Base-by-base conservation (phyloP, 805 yeast species). In the Starmerella sirachaensis region DNA sequence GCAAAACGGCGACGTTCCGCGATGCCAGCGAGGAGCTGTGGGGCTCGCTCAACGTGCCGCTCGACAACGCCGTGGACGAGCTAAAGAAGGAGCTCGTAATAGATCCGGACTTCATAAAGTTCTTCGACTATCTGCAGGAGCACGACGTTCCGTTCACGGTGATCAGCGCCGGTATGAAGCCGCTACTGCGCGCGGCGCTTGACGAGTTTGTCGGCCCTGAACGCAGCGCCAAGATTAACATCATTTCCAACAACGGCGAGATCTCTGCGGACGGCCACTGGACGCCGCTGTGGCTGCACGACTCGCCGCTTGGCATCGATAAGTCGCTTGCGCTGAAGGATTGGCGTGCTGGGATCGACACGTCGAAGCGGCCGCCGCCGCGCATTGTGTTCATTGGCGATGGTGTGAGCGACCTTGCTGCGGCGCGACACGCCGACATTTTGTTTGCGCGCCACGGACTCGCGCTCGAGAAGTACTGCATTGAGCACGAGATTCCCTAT, bases 351-450 rank as follows among this genome's bases (percentile, higher is more conserved):
- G 29, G 35, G 16, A 32, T 33, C 33, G 49, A 38, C 31, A 33
- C 43, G 13, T 10, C 38, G 28, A 42, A 42, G 34, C 45, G 44
- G 20, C 47, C 49, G 20, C 67, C 65, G 35, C 77, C 78, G 0
- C 56, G 69, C 37, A 51, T 73, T 20, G 57, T 58, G 10, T 72
- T 74, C 22, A 60, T 74, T 41, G 78, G 79, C 8, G 69, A 72
- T 27, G 80, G 80, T 5, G 68, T 72, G 20, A 63, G 65, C n/a
- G 68, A 63, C 37, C 51, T 63, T 21, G 64, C 68, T 8, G 68
- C 68, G 10, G 68, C 68, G 4, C 50, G 59, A 17, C 62, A 62
- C 47, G 66, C 68, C 6, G 68, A 63, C 35, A 59, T 63, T 27
- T 49, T 63, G 37, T 63, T 64, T 48, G 68, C 68, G 18, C 60